phyloP scores from a whole-genome alignment of 768 basidiomycete species.

The Lactarius pseudohatsudake region DNA sequence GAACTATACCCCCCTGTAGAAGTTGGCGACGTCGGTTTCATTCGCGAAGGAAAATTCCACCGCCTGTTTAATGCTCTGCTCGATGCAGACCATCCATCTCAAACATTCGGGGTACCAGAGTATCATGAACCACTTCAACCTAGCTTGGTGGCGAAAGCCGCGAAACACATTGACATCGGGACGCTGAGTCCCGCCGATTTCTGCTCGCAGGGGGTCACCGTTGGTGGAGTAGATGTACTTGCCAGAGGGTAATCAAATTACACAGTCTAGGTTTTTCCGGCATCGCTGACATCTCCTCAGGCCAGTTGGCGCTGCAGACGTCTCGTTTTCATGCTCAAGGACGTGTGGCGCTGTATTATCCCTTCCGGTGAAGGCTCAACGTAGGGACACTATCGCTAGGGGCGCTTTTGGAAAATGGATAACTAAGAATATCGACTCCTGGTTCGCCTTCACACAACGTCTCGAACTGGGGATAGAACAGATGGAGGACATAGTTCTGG shows the following conservation, averaged over 20 bases:
- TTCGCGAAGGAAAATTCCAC: neutral
- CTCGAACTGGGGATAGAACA: neutral
- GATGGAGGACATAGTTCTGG: neutral
- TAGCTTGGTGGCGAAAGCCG: no score
- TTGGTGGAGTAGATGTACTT: neutral
- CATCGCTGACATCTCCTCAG: neutral
- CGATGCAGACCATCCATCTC: neutral
- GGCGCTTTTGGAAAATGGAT: neutral
- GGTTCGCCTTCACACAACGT: neutral
- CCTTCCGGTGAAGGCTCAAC: neutral
- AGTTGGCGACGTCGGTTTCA: no score
- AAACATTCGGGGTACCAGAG: neutral
- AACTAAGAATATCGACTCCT: neutral
- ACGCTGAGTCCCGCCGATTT: neutral
- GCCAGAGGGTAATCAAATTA: neutral
- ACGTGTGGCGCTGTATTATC: neutral
- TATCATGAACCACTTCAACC: neutral
- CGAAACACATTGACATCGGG: neutral
- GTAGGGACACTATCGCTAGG: neutral
- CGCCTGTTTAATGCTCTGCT: neutral
- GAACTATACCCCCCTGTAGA: no score
- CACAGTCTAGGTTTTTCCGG: neutral
- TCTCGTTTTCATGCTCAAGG: neutral
- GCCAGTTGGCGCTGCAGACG: neutral
- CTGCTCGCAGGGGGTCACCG: neutral